phyloP scores from a whole-genome alignment of 164 flowering plant genomes.

The Taxillus chinensis region DNA sequence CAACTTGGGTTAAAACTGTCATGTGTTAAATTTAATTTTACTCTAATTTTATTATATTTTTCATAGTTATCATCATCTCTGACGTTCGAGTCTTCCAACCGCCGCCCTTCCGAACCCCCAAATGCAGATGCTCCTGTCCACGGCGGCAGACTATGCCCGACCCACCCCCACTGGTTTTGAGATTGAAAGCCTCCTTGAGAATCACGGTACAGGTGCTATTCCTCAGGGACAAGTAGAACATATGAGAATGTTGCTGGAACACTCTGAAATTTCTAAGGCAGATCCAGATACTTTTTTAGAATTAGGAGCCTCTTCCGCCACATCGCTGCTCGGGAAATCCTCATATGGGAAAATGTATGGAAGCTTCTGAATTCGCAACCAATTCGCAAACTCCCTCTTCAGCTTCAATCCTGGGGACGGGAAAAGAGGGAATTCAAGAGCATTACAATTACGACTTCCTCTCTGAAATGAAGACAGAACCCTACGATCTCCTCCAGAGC shows the following conservation, averaged over 20 bases:
- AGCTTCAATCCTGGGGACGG: slow-evolving; percentile 75
- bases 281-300: slow-evolving; percentile 49
- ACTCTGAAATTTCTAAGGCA: slow-evolving; percentile 82
- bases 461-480: slow-evolving; percentile 38
- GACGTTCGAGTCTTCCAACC: slow-evolving; percentile 43
- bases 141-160: slow-evolving; percentile 37
- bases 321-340: slow-evolving; percentile 49
- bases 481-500: too few species aligned
- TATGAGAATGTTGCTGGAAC: slow-evolving; percentile 67
- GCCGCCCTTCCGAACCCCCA: slow-evolving; percentile 53
- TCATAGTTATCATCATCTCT: slow-evolving; percentile 32
- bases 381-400: slow-evolving; percentile 55
- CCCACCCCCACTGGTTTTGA: too few species aligned
- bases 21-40: too few species aligned
- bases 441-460: too few species aligned
- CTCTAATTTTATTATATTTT: too few species aligned
- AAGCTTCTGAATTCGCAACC: slow-evolving; percentile 71
- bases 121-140: slow-evolving; percentile 58
- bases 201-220: slow-evolving; percentile 72
- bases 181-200: slow-evolving; percentile 64
- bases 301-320: slow-evolving; percentile 59
- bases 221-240: slow-evolving; percentile 72
- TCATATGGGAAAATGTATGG: slow-evolving; percentile 79
- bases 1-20: too few species aligned
- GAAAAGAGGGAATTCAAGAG: slow-evolving; percentile 44